Evolutionary conservation across 179 eudicot genomes (phyloP), one percentile per base, ranked within the genome.

Genomic region (Silene noctiflora): DNA sequence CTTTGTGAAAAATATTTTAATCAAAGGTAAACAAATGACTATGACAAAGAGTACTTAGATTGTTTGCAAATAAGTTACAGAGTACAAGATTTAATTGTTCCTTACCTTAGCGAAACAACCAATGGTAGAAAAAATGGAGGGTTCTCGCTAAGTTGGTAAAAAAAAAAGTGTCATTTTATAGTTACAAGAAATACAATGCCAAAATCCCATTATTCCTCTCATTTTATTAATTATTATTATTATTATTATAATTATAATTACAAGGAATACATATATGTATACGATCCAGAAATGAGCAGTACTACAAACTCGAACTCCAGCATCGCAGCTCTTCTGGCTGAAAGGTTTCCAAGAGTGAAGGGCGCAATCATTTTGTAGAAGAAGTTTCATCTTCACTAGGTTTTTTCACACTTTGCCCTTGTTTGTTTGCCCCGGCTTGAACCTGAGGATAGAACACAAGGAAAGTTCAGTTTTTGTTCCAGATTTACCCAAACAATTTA

Each of bases 341-440:
- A 29, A 22, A 24, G 35, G 55, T 19, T 58, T 44, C 4, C 17
- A 5, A 14, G 69, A 31, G 19, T 53, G n/a, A 69, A 55, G 53
- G 69, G 27, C 62, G 19, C 13, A 56, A 27, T 76, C 68, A 78
- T 73, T 69, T 81, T 16, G 71, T n/a, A 14, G 80, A 73, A 22
- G 73, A 60, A 1, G 86, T 58, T 76, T 77, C 85, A 20, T 86
- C 91, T 65, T 89, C 92, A 13, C 73, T 73, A 4, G 82, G 58
- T 81, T 86, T 92, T 81, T 78, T 90, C 35, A 77, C 73, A 6
- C 86, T 77, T 31, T 74, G 89, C 31, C 86, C 94, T 67, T 75
- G 88, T 88, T 79, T 89, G 64, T 72, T 83, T 78, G 84, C 88
- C 74, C 85, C 88, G 82, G 90, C 94, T 89, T 88, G 87, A 64